phyloP scores from a whole-genome alignment of 2,329 filamentous ascomycete species.

The Coniosporium tulheliwenetii region DNA sequence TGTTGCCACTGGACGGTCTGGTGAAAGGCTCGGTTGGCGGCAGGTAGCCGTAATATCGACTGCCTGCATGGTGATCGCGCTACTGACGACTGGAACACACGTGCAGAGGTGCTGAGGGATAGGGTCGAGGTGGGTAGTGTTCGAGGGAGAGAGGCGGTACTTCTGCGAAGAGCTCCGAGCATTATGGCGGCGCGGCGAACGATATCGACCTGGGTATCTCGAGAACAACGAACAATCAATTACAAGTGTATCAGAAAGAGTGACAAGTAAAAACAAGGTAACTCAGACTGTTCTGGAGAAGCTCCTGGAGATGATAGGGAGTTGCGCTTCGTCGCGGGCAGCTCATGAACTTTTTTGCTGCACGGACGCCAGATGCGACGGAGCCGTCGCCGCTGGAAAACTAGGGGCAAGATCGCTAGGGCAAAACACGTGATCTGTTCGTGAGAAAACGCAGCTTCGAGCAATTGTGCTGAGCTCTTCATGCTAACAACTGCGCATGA shows the following conservation, averaged over 20 bases:
- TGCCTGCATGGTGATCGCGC: neutral
- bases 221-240: too few relatives aligned
- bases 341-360: too few relatives aligned
- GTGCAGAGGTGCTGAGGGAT: neutral
- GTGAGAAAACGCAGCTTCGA: neutral
- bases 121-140: slow-evolving; percentile 1
- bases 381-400: too few relatives aligned
- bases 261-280: too few relatives aligned
- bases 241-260: too few relatives aligned
- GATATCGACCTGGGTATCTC: neutral
- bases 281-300: too few relatives aligned
- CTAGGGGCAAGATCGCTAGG: neutral
- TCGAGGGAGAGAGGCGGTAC: slow-evolving; percentile 1
- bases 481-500: too few relatives aligned
- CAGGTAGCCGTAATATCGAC: neutral
- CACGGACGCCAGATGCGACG: too few relatives aligned
- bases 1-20: slow-evolving; percentile 21
- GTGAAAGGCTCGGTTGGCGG: slow-evolving; percentile 13
- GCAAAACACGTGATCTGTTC: neutral
- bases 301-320: too few relatives aligned
- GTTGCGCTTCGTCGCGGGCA: too few relatives aligned
- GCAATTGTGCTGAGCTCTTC: too few relatives aligned
- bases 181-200: neutral
- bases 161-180: slow-evolving; percentile 2
- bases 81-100: neutral